Evolutionary conservation across 805 yeast genomes (phyloP).

Genomic region (Ogataea trehalophila): DNA sequence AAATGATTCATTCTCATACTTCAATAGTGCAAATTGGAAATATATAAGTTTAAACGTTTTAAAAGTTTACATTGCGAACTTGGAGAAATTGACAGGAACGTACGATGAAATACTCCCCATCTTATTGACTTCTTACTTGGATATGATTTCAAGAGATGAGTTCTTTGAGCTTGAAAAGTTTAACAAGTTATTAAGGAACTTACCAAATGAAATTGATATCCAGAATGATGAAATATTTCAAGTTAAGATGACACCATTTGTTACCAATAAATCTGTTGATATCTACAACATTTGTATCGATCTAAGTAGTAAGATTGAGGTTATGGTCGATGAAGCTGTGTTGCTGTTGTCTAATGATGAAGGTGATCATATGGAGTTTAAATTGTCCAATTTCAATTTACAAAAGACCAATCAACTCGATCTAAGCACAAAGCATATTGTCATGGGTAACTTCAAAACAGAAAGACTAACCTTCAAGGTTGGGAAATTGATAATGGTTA

Average conservation of each 20-base stretch:
- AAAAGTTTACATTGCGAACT: constrained; percentile 63
- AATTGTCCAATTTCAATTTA: constrained; percentile 4
- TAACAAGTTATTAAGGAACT: constrained; percentile 7
- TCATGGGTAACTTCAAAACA: constrained; percentile 18
- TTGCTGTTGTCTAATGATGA: constrained; percentile 10
- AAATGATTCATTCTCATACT: constrained; percentile 64
- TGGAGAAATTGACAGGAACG: constrained; percentile 37
- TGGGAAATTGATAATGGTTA: constrained; percentile 21
- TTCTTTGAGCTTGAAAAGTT: constrained; percentile 20
- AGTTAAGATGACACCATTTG: constrained; percentile 32
- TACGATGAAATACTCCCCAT: constrained; percentile 19
- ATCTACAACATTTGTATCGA: constrained; percentile 33
- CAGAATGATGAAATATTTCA: constrained; percentile 32
- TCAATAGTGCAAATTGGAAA: constrained; percentile 70
- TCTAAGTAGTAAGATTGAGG: constrained; percentile 26
- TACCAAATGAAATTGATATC: constrained; percentile 9
- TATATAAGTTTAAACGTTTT: constrained; percentile 61
- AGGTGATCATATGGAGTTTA: constrained; percentile 15
- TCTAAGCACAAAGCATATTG: constrained; percentile 16
- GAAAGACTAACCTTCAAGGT: constrained; percentile 13
- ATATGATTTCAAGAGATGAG: constrained; percentile 21
- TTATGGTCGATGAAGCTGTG: constrained; percentile 13
- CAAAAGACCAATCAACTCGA: constrained; percentile 8
- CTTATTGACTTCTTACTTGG: constrained; percentile 38
- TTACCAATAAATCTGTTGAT: constrained; percentile 34